Conservation (phyloP, 1,284 basidiomycete genomes). For the Wolfiporia cocos region DNA sequence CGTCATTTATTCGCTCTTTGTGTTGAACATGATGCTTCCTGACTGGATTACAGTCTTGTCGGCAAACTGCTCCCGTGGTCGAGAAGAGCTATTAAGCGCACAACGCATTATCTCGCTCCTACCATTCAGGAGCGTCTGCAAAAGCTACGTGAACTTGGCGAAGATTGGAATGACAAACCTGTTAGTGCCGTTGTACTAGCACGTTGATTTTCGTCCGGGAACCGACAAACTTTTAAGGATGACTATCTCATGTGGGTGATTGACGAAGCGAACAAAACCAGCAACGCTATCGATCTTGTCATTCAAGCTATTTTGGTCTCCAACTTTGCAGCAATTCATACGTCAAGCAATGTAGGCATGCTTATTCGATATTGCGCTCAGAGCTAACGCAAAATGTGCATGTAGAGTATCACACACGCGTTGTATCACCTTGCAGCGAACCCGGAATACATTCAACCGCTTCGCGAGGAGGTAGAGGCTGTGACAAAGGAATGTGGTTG, state of each 20-base stretch:
- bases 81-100: background rate
- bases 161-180: constrained; percentile 19
- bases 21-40: background rate
- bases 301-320: constrained; percentile 18
- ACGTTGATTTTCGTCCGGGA: background rate
- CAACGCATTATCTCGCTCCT: constrained; percentile 9
- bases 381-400: background rate
- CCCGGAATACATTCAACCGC: constrained; percentile 31
- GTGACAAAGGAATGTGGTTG: constrained; percentile 35
- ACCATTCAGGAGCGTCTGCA: constrained; percentile 14
- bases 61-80: background rate
- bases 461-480: constrained; percentile 40
- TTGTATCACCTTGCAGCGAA: constrained; percentile 36
- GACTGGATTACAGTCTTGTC: background rate
- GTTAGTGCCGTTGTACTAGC: constrained; percentile 8
- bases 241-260: constrained; percentile 23
- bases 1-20: background rate
- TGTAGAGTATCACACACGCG: constrained; percentile 30
- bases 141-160: constrained; percentile 11
- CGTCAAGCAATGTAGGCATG: constrained; percentile 21
- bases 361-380: background rate
- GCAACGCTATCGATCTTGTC: constrained; percentile 11
- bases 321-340: constrained; percentile 29
- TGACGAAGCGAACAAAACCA: constrained; percentile 16
- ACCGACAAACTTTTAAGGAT: constrained; percentile 9